Conservation (phyloP, 352 stramenopile genomes). For the Globisporangium cystogenes region DNA sequence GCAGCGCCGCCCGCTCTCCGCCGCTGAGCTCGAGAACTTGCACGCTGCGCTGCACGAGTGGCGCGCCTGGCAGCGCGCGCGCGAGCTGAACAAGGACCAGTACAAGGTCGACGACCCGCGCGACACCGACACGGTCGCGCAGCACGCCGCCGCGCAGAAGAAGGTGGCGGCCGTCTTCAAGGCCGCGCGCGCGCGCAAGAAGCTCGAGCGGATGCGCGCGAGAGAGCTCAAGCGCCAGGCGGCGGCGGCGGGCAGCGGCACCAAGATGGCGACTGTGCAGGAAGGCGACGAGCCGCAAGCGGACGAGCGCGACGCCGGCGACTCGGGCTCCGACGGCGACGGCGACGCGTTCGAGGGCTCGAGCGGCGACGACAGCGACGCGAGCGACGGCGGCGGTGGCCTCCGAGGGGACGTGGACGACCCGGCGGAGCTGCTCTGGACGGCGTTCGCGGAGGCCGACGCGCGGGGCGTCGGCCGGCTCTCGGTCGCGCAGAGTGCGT, state of each 20-base stretch:
- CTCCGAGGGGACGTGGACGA: slow-evolving; percentile 50
- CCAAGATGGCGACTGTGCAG: slow-evolving; percentile 62
- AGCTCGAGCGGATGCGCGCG: slow-evolving; percentile 50
- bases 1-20: slow-evolving; percentile 37
- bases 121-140: slow-evolving; percentile 36
- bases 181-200: slow-evolving; percentile 48
- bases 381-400: slow-evolving; percentile 21
- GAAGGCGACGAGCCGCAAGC: slow-evolving; percentile 35
- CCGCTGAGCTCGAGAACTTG: slow-evolving; percentile 28
- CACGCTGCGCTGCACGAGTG: slow-evolving; percentile 29
- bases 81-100: slow-evolving; percentile 57
- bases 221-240: slow-evolving; percentile 35
- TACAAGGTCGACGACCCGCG: slow-evolving; percentile 64
- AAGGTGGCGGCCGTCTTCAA: slow-evolving; percentile 69
- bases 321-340: slow-evolving; percentile 19
- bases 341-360: slow-evolving; percentile 42
- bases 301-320: slow-evolving; percentile 20
- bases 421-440: slow-evolving; percentile 58
- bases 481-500: slow-evolving; percentile 46
- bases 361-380: slow-evolving; percentile 40
- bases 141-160: slow-evolving; percentile 49
- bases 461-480: slow-evolving; percentile 28
- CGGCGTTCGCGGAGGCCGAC: slow-evolving; percentile 51
- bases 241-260: slow-evolving; percentile 7
- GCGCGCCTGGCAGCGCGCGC: slow-evolving; percentile 39